A percentile compares a stretch with the other conserved stretches of the same genome.
Evolutionary conservation across 1,139 yeast species (phyloP).

Genomic region (Candida sanyaensis): DNA sequence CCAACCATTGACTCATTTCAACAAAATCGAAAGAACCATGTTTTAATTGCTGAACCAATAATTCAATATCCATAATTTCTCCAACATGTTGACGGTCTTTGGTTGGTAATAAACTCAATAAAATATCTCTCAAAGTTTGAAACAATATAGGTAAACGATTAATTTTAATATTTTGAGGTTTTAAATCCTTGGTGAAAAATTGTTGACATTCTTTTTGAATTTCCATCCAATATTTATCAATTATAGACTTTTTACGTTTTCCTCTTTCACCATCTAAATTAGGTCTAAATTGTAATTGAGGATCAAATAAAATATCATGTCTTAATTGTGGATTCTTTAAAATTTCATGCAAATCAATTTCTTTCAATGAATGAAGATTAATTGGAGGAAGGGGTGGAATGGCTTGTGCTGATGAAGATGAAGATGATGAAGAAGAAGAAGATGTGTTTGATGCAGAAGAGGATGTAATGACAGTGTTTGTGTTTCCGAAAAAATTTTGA

Average conservation of each 20-base stretch:
- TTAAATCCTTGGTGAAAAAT: conserved; percentile 26
- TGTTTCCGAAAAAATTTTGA: conserved; percentile 6
- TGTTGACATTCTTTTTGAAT: conserved; percentile 63
- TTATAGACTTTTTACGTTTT: conserved; percentile 67
- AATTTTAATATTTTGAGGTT: conserved; percentile 26
- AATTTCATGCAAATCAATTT: conserved; percentile 86
- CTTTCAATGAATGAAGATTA: conserved; percentile 77
- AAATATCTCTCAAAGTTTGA: conserved; percentile 73
- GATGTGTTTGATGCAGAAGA: conserved; percentile 7
- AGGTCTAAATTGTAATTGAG: conserved; percentile 89
- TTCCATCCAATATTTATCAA: conserved; percentile 83
- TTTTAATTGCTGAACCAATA: conserved; percentile 72
- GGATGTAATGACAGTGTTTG: conserved; percentile 3
- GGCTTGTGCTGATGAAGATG: conserved; percentile 14
- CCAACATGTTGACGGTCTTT: conserved; percentile 71
- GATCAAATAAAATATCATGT: conserved; percentile 91
- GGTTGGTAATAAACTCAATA: conserved; percentile 73
- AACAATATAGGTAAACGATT: conserved; percentile 67
- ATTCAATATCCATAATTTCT: conserved; percentile 76
- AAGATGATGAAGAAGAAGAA: conserved; percentile 20
- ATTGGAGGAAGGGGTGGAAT: conserved; percentile 71
- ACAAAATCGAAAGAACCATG: conserved; percentile 71
- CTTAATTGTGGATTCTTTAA: conserved; percentile 89
- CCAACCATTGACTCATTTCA: conserved; percentile 69
- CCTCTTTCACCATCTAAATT: conserved; percentile 92